phyloP scores from a whole-genome alignment of 768 basidiomycete genomes.

The Boletus rubroflammeus region DNA sequence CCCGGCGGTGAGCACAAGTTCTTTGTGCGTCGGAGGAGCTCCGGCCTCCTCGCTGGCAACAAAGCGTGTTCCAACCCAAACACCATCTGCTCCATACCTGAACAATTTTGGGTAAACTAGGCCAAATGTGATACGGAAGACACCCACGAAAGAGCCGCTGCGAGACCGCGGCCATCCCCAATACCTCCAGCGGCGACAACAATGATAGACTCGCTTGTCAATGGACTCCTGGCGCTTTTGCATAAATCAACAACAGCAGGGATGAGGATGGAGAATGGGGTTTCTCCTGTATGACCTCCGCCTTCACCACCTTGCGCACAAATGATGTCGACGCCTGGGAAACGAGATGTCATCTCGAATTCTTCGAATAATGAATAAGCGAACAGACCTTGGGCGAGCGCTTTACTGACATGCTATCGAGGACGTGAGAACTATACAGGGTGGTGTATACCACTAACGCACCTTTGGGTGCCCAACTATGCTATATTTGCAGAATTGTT shows the following conservation, averaged over 20 bases:
- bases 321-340: conserved; percentile 79
- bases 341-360: neutral
- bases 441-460: neutral
- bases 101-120: neutral
- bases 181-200: conserved; percentile 87
- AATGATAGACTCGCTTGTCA: conserved; percentile 72
- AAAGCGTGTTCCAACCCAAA: conserved; percentile 89
- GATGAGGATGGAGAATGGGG: conserved; percentile 75
- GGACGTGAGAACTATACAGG: neutral
- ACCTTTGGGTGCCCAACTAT: conserved; percentile 88
- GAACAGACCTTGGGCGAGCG: conserved; percentile 59
- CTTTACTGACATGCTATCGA: conserved; percentile 65
- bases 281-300: conserved; percentile 86
- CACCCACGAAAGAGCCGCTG: conserved; percentile 63
- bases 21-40: conserved; percentile 71
- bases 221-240: conserved; percentile 60
- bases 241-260: conserved; percentile 82
- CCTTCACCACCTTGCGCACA: conserved; percentile 88
- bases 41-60: conserved; percentile 80
- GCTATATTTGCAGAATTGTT: conserved; percentile 33
- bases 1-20: conserved; percentile 62
- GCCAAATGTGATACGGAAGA: neutral
- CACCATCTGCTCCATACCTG: conserved; percentile 78
- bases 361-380: neutral
- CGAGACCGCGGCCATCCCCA: conserved; percentile 77